A percentile compares a stretch with the other conserved stretches of the same genome.
phyloP scores from a whole-genome alignment of 2,329 filamentous ascomycete species.

The Coleophoma crateriformis region DNA sequence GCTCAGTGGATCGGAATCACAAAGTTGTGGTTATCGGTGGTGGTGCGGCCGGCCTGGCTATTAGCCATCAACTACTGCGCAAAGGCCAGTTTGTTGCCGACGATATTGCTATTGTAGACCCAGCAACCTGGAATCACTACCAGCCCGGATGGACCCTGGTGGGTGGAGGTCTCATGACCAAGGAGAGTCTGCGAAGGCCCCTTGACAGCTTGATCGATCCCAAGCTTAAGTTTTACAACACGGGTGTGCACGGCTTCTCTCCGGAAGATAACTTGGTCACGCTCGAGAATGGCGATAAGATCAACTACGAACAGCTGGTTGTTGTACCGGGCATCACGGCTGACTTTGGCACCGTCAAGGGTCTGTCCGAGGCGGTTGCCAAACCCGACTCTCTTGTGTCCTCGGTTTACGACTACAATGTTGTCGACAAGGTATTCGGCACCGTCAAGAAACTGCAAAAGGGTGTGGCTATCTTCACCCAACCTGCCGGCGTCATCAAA shows the following conservation, averaged over 20 bases:
- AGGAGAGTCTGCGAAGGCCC: constrained; percentile 48
- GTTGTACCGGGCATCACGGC: constrained; percentile 53
- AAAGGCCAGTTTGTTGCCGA: constrained; percentile 48
- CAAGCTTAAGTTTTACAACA: constrained; percentile 55
- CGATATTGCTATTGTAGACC: constrained; percentile 62
- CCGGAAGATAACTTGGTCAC: constrained; percentile 53
- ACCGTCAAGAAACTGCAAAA: constrained; percentile 40
- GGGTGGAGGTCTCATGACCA: constrained; percentile 59
- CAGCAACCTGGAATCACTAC: constrained; percentile 59
- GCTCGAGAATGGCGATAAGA: constrained; percentile 46
- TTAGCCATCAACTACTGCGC: constrained; percentile 62
- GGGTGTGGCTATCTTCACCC: constrained; percentile 53
- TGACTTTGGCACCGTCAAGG: constrained; percentile 45
- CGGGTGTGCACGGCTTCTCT: constrained; percentile 41
- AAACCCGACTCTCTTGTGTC: constrained; percentile 43
- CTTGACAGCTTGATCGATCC: constrained; percentile 47
- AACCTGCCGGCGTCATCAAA: constrained; percentile 52
- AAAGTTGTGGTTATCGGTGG: constrained; percentile 63
- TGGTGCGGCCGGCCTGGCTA: constrained; percentile 58
- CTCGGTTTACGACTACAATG: constrained; percentile 52
- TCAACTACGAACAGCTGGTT: constrained; percentile 60
- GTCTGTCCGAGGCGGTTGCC: constrained; percentile 48
- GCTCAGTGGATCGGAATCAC: constrained; percentile 36
- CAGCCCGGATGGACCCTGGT: constrained; percentile 68
- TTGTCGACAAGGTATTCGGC: constrained; percentile 45